Percentiles rank a stretch among this genome's conserved stretches.
These are phyloP conservation scores for Pseudozyma thailandica DNA, from an alignment of 1,284 basidiomycete species.

Conservation along the genomic window DNA sequence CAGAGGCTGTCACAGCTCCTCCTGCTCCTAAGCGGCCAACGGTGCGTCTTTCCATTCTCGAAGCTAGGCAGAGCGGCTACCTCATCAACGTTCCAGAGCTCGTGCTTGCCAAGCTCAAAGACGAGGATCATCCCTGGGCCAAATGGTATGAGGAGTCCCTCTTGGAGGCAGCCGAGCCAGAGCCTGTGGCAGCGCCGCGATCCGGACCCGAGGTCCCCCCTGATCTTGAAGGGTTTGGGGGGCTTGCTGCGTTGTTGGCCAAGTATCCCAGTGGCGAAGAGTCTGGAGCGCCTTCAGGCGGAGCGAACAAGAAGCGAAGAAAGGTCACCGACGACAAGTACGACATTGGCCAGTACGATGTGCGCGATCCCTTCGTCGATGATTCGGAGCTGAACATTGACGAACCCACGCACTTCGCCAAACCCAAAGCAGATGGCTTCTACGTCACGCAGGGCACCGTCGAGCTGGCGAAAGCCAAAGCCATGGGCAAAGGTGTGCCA, in stretches of 20 bases:
- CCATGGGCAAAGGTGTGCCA: conserved; percentile 21
- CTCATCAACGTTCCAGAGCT: conserved; percentile 59
- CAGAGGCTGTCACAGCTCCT: conserved; percentile 21
- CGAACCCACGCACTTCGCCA: conserved; percentile 88
- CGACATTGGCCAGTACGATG: conserved; percentile 77
- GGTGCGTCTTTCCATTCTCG: conserved; percentile 34
- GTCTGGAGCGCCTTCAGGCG: conserved; percentile 12
- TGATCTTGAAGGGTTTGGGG: conserved; percentile 52
- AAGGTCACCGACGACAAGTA: conserved; percentile 50
- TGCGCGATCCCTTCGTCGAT: conserved; percentile 93
- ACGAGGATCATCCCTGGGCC: conserved; percentile 54
- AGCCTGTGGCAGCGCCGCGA: conserved; percentile 23
- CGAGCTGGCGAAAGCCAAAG: conserved; percentile 58
- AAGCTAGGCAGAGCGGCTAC: conserved; percentile 51
- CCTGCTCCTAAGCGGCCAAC: conserved; percentile 39
- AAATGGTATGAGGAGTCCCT: conserved; percentile 58
- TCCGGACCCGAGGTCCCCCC: conserved; percentile 17
- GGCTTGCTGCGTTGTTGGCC: conserved; percentile 54
- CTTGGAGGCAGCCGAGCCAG: conserved; percentile 24
- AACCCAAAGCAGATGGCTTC: conserved; percentile 92
- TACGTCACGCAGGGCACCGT: conserved; percentile 75
- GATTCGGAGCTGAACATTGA: conserved; percentile 92
- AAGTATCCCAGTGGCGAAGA: conserved; percentile 40
- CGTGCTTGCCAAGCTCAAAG: conserved; percentile 51
- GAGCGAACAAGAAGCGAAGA: conserved; percentile 41